These are phyloP conservation scores for Lichtheimia ramosa DNA, from an alignment of 371 early-diverging fungal species.

Conservation along the genomic window DNA sequence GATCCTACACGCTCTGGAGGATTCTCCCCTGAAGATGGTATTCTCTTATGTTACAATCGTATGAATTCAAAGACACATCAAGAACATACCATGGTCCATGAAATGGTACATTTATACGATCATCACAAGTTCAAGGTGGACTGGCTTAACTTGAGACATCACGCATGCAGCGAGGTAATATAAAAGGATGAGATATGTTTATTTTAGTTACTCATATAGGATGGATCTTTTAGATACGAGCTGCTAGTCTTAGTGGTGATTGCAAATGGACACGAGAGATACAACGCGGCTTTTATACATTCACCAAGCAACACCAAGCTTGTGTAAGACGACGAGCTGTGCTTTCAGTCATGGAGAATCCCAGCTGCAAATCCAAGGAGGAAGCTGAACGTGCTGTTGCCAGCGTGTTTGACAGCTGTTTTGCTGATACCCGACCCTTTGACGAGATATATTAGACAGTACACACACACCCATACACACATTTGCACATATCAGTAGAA, in stretches of 20 bases:
- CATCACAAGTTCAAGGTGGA: conserved; percentile 81
- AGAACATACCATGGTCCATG: conserved; percentile 93
- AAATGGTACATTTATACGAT: conserved; percentile 96
- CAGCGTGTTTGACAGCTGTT: conserved; percentile 89
- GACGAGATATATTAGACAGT: conserved; percentile 81
- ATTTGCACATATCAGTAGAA: too few relatives aligned
- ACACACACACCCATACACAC: too few relatives aligned
- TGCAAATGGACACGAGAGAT: conserved; percentile 89
- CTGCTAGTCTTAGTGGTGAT: conserved; percentile 91
- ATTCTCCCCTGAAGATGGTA: conserved; percentile 75
- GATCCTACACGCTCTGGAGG: conserved; percentile 80
- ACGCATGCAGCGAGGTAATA: conserved; percentile 89
- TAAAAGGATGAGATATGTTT: background rate
- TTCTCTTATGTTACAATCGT: conserved; percentile 86
- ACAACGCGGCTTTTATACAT: conserved; percentile 72
- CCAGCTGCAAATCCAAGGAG: conserved; percentile 68
- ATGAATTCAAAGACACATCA: conserved; percentile 70
- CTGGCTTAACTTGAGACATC: conserved; percentile 84
- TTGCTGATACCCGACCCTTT: conserved; percentile 91
- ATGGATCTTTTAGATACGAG: conserved; percentile 74
- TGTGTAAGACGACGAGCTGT: conserved; percentile 92
- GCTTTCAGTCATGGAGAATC: conserved; percentile 75
- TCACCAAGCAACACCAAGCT: conserved; percentile 89
- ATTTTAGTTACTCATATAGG: background rate
- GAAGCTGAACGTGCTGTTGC: conserved; percentile 88